A percentile compares a stretch with the other conserved stretches of the same genome.
Evolutionary conservation across 495 filamentous ascomycete genomes (phyloP).

Genomic region (Aspergillus homomorphus): DNA sequence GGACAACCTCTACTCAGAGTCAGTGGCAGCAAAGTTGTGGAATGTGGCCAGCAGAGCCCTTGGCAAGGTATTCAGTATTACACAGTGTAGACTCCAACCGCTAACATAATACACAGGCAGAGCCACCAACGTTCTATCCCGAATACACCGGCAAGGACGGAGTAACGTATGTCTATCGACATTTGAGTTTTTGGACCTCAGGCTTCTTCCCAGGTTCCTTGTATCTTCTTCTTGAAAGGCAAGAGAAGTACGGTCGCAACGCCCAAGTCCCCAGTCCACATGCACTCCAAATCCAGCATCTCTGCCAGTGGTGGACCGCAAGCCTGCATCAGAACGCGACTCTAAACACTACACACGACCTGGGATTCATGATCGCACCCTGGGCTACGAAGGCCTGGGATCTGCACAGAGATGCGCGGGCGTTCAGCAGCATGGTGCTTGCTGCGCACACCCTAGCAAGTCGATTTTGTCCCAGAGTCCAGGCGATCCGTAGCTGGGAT

Average conservation of each 20-base stretch:
- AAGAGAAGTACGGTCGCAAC: neutral
- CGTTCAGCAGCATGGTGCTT: conserved; percentile 27
- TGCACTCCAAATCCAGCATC: conserved; percentile 25
- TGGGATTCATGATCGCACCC: conserved; percentile 46
- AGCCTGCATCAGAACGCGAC: conserved; percentile 35
- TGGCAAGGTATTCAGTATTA: conserved; percentile 12
- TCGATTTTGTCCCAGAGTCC: conserved; percentile 30
- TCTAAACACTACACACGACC: conserved; percentile 39
- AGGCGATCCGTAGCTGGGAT: conserved; percentile 41
- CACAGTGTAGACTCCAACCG: no score
- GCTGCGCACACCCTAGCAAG: conserved; percentile 37
- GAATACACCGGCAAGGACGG: conserved; percentile 29
- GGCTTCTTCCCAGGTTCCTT: conserved; percentile 41
- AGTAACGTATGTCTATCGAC: conserved; percentile 29
- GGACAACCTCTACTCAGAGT: conserved; percentile 23
- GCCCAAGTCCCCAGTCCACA: conserved; percentile 5
- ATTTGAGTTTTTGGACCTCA: conserved; percentile 34
- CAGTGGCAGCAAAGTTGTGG: conserved; percentile 33
- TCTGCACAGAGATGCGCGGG: conserved; percentile 30
- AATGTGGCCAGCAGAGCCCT: conserved; percentile 25
- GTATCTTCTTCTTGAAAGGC: conserved; percentile 31
- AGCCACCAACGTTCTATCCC: conserved; percentile 24
- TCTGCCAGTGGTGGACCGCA: conserved; percentile 36
- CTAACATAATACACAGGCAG: no score
- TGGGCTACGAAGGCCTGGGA: conserved; percentile 37